phyloP scores from a whole-genome alignment of 768 basidiomycete genomes.

The Brasilioporus rufonigricans region DNA sequence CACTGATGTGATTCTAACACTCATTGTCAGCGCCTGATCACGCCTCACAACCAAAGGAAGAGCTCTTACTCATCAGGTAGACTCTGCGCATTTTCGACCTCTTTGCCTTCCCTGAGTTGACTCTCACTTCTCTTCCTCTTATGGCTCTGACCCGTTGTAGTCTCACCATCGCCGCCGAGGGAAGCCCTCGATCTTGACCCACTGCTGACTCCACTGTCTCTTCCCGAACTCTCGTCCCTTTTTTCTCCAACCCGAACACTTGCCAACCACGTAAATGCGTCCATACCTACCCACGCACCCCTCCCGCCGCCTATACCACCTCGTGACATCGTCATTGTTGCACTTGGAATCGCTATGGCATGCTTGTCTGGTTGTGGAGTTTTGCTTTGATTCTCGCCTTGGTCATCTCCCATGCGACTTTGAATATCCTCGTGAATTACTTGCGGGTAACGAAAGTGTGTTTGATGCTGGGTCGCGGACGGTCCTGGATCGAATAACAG shows the following conservation, averaged over 20 bases:
- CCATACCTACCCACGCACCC: slow-evolving; percentile 61
- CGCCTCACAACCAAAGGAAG: neutral
- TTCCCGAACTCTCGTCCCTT: slow-evolving; percentile 56
- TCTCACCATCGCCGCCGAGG: slow-evolving; percentile 19
- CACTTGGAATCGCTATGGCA: slow-evolving; percentile 25
- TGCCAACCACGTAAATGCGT: slow-evolving; percentile 69
- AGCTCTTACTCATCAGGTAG: slow-evolving; percentile 70
- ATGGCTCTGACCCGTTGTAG: slow-evolving; percentile 4
- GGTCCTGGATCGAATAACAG: slow-evolving; percentile 35
- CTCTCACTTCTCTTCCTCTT: slow-evolving; percentile 49
- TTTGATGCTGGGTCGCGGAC: slow-evolving; percentile 22
- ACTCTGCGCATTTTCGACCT: slow-evolving; percentile 42
- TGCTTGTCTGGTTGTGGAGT: slow-evolving; percentile 13
- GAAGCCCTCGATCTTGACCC: slow-evolving; percentile 42
- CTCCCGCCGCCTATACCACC: slow-evolving; percentile 47
- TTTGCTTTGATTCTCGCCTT: slow-evolving; percentile 8
- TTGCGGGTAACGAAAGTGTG: slow-evolving; percentile 36
- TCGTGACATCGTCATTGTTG: slow-evolving; percentile 44
- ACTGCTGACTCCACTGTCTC: slow-evolving; percentile 46
- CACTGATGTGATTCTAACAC: slow-evolving; percentile 66
- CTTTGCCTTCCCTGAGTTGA: slow-evolving; percentile 31
- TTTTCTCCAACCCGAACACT: slow-evolving; percentile 64
- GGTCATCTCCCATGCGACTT: slow-evolving; percentile 14
- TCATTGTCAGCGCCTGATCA: neutral
- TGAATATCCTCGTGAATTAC: slow-evolving; percentile 9